Evolutionary conservation across 2,329 filamentous ascomycete genomes (phyloP).

Genomic region (Verticillium tricorpus): DNA sequence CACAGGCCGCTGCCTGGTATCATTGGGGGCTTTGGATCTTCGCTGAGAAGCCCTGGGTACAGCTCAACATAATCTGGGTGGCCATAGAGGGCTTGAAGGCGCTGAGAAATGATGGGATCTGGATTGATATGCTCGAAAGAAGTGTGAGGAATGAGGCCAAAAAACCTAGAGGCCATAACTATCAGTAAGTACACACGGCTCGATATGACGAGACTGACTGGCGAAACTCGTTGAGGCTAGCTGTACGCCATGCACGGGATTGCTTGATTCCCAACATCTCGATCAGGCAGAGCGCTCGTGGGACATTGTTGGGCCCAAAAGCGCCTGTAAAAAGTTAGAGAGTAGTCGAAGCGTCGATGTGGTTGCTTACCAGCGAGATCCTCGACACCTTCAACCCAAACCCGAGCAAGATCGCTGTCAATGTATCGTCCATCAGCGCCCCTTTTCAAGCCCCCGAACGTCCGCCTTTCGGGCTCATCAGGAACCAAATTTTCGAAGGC

Average conservation of each 20-base stretch:
- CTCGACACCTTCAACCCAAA: constrained; percentile 47
- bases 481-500: constrained; percentile 35
- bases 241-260: constrained; percentile 52
- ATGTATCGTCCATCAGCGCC: constrained; percentile 45
- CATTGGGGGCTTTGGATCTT: constrained; percentile 44
- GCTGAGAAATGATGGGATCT: constrained; percentile 46
- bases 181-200: not conserved
- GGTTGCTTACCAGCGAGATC: constrained; percentile 25
- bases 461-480: constrained; percentile 46
- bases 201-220: constrained; percentile 21
- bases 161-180: constrained; percentile 31
- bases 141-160: constrained; percentile 48
- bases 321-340: constrained; percentile 23
- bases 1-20: constrained; percentile 41
- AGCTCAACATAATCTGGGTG: constrained; percentile 59
- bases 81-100: constrained; percentile 48
- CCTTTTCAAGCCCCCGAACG: constrained; percentile 45
- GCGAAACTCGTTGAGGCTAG: constrained; percentile 58
- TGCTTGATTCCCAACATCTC: constrained; percentile 59
- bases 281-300: constrained; percentile 49
- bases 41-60: constrained; percentile 43
- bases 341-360: not conserved
- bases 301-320: constrained; percentile 51
- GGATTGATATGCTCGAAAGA: constrained; percentile 57
- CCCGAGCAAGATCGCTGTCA: constrained; percentile 50